Percentiles rank a stretch among this genome's conserved stretches.
phyloP scores from a whole-genome alignment of 306 rosid genomes.

The Fragaria ananassa region DNA sequence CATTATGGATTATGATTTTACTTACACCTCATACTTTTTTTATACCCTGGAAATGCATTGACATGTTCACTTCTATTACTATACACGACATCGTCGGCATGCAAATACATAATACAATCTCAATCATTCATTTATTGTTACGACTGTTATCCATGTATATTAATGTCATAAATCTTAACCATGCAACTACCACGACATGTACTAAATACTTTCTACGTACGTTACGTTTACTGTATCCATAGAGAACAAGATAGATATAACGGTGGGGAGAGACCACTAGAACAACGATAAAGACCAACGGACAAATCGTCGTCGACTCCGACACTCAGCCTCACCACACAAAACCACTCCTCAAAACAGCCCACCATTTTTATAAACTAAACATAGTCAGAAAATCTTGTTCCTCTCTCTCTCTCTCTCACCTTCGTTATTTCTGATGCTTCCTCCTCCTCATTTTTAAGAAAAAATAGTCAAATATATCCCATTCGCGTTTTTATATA shows the following conservation, averaged over 20 bases:
- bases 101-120: too few species aligned
- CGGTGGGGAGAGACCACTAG: too few species aligned
- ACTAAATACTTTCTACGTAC: too few species aligned
- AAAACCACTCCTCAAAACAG: background rate
- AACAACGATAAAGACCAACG: background rate
- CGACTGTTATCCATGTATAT: too few species aligned
- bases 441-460: constrained; percentile 10
- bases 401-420: background rate
- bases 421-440: constrained; percentile 29
- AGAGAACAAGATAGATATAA: too few species aligned
- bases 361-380: background rate
- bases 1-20: constrained; percentile 15
- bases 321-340: background rate
- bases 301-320: background rate
- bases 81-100: too few species aligned
- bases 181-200: too few species aligned
- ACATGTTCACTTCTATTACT: too few species aligned
- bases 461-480: constrained; percentile 33
- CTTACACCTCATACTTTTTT: constrained; percentile 38
- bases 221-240: too few species aligned
- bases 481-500: background rate
- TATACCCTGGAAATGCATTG: too few species aligned
- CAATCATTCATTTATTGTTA: too few species aligned
- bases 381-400: background rate
- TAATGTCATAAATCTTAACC: too few species aligned